phyloP scores from a whole-genome alignment of 495 filamentous ascomycete species.

The Annulohypoxylon moriforme region DNA sequence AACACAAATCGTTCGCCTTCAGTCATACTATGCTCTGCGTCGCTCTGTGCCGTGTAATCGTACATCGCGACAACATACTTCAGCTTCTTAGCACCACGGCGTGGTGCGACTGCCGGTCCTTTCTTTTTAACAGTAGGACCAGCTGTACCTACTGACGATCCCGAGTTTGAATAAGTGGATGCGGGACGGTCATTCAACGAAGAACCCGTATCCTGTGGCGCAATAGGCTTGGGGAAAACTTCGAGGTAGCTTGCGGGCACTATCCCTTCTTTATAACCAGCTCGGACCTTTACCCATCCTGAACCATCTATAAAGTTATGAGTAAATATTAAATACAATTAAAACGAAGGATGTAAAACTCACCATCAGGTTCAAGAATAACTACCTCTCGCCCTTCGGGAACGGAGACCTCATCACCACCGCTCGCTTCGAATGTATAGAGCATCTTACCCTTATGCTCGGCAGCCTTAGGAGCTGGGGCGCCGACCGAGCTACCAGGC shows the following conservation, averaged over 20 bases:
- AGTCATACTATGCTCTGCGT: conserved; percentile 86
- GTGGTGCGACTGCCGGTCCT: conserved; percentile 91
- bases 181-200: conserved; percentile 61
- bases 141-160: conserved; percentile 71
- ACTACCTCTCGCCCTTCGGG: conserved; percentile 78
- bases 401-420: conserved; percentile 82
- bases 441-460: conserved; percentile 87
- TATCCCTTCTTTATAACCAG: conserved; percentile 76
- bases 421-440: conserved; percentile 83
- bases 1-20: conserved; percentile 94
- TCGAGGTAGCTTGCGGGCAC: conserved; percentile 83
- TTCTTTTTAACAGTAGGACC: conserved; percentile 75
- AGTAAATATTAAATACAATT: conserved; percentile 9
- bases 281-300: conserved; percentile 87
- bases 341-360: conserved; percentile 45
- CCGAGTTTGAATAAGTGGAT: conserved; percentile 84
- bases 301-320: conserved; percentile 75
- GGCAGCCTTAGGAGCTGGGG: conserved; percentile 36
- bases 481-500: conserved; percentile 57
- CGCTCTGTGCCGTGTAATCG: conserved; percentile 86
- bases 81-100: conserved; percentile 93
- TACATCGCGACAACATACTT: conserved; percentile 94
- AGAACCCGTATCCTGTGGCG: conserved; percentile 63
- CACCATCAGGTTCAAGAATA: conserved; percentile 91
- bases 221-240: conserved; percentile 60